Evolutionary conservation across 441 rosid genomes (phyloP).

Genomic region (Populus tomentosa): DNA sequence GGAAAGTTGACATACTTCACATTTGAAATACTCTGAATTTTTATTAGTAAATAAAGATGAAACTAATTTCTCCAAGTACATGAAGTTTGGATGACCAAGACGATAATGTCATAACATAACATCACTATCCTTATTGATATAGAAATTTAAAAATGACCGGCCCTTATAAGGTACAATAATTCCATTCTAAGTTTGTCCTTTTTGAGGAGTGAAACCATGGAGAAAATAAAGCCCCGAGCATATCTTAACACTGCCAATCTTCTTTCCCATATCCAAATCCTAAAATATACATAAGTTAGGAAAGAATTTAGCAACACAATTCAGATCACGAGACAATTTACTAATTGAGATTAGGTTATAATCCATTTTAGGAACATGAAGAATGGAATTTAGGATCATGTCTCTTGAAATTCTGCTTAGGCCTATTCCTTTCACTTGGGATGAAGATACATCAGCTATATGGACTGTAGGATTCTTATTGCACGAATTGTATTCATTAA

Average conservation of each 20-base stretch:
- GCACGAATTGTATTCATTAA: not conserved
- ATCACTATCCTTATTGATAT: not conserved
- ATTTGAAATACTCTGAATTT: not conserved
- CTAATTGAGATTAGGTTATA: constrained; percentile 1
- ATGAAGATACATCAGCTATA: not conserved
- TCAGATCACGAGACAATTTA: not conserved
- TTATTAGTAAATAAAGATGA: not conserved
- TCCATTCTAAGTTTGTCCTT: not conserved
- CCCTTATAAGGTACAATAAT: not conserved
- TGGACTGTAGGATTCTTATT: not conserved
- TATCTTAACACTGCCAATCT: constrained; percentile 1
- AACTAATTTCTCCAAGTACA: not conserved
- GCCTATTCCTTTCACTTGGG: not conserved
- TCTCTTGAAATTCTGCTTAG: not conserved
- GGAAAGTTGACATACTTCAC: constrained; percentile 6
- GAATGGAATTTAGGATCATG: not conserved
- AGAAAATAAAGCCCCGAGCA: not conserved
- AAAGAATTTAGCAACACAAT: not conserved
- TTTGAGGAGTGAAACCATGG: not conserved
- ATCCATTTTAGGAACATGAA: not conserved
- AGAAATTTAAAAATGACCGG: not conserved
- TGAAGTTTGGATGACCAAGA: not conserved
- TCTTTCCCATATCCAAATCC: not conserved
- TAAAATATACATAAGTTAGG: not conserved
- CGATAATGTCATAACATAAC: not conserved